A percentile compares a stretch with the other conserved stretches of the same genome.
Conservation (phyloP, 257 asterid species). For the Salvia rosmarinus region DNA sequence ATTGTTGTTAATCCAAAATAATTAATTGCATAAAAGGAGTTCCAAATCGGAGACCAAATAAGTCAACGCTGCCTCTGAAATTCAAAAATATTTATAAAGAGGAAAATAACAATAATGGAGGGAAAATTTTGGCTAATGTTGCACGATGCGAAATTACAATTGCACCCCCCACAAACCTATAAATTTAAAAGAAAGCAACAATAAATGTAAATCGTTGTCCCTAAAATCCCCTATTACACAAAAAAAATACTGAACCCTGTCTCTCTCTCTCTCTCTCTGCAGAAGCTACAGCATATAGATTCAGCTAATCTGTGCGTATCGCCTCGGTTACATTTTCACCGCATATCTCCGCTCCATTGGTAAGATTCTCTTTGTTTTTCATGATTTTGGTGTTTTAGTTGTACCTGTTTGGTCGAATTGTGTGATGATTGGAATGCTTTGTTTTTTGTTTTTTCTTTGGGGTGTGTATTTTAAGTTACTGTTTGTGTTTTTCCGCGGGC, state of each 20-base stretch:
- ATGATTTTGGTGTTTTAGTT: slow-evolving; percentile 7
- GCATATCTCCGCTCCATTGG: slow-evolving; percentile 41
- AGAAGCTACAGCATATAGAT: slow-evolving; percentile 38
- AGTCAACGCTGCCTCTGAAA: slow-evolving; percentile 30
- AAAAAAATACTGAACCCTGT: slow-evolving; percentile 38
- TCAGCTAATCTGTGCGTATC: slow-evolving; percentile 46
- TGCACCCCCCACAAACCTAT: slow-evolving; percentile 18
- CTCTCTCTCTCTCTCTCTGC: slow-evolving; percentile 32
- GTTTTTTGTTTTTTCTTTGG: not conserved
- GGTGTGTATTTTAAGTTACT: slow-evolving; percentile 22
- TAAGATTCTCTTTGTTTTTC: slow-evolving; percentile 23
- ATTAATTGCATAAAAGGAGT: not conserved
- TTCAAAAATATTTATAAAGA: slow-evolving; percentile 37
- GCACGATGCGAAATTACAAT: slow-evolving; percentile 16
- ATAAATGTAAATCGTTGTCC: slow-evolving; percentile 38
- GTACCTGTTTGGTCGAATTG: slow-evolving; percentile 22
- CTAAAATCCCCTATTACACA: slow-evolving; percentile 36
- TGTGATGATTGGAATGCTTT: slow-evolving; percentile 20
- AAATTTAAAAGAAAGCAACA: slow-evolving; percentile 18
- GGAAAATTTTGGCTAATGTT: slow-evolving; percentile 39
- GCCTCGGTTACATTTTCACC: slow-evolving; percentile 31
- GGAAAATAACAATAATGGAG: slow-evolving; percentile 45
- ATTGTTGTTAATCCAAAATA: not conserved
- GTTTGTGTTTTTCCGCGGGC: slow-evolving; percentile 24
- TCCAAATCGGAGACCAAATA: not conserved